Percentiles rank a stretch among this genome's conserved stretches.
phyloP scores from a whole-genome alignment of 805 yeast genomes.

The Lipomyces yamanashiensis region DNA sequence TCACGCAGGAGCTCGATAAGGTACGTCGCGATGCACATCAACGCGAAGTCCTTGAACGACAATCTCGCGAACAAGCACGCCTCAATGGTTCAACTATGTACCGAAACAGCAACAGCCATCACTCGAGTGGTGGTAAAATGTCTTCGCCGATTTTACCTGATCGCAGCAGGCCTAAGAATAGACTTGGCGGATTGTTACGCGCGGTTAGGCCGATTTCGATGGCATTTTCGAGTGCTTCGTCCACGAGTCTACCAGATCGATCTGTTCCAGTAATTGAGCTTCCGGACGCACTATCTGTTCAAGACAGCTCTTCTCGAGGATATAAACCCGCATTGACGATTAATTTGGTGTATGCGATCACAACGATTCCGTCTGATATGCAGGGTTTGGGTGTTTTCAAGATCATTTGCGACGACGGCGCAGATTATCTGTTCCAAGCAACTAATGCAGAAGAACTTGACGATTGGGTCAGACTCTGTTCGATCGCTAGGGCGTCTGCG shows the following conservation, averaged over 20 bases:
- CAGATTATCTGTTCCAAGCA: conserved; percentile 72
- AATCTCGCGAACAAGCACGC: conserved; percentile 18
- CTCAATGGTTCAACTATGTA: neutral
- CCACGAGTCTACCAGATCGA: conserved; percentile 47
- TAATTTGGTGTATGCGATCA: conserved; percentile 52
- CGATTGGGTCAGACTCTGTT: conserved; percentile 65
- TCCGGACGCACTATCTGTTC: conserved; percentile 55
- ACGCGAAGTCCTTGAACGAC: conserved; percentile 44
- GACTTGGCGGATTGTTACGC: conserved; percentile 48
- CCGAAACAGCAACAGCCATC: neutral
- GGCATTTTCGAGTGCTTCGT: conserved; percentile 42
- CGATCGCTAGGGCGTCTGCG: conserved; percentile 40
- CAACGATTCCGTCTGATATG: conserved; percentile 47
- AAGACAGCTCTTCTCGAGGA: conserved; percentile 39
- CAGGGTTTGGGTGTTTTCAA: conserved; percentile 46
- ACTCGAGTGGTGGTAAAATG: neutral
- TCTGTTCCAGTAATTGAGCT: conserved; percentile 58
- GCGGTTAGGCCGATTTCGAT: conserved; percentile 50
- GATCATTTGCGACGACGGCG: conserved; percentile 52
- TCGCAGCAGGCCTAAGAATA: conserved; percentile 19
- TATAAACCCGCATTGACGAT: conserved; percentile 57
- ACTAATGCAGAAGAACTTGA: conserved; percentile 62
- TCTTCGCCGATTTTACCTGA: conserved; percentile 4
- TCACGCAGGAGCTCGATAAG: conserved; percentile 58
- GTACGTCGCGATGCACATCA: conserved; percentile 57